A percentile compares a stretch with the other conserved stretches of the same genome.
These are phyloP conservation scores for Floccularia luteovirens DNA, from an alignment of 768 basidiomycete genomes.

Conservation along the genomic window DNA sequence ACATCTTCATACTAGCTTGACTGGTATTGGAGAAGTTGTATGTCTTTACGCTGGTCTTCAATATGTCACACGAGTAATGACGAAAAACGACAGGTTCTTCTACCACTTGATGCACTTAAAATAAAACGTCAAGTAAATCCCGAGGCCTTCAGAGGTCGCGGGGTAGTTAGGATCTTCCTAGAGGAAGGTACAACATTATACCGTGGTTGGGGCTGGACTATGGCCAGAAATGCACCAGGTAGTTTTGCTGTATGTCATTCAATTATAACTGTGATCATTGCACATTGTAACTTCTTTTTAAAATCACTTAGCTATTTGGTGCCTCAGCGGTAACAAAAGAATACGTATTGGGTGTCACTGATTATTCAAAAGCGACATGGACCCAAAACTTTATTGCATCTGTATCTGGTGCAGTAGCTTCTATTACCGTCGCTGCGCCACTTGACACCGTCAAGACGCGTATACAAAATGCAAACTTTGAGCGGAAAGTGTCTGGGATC, in stretches of 20 bases:
- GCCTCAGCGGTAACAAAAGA: conserved; percentile 94
- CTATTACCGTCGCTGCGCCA: conserved; percentile 93
- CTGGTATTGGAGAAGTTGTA: conserved; percentile 93
- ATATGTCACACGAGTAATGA: conserved; percentile 1
- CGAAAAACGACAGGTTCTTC: conserved; percentile 56
- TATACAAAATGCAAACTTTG: conserved; percentile 98
- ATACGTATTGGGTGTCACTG: conserved; percentile 79
- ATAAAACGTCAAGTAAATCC: conserved; percentile 99
- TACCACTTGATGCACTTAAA: conserved; percentile 94
- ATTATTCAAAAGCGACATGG: conserved; percentile 96
- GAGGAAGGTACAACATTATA: conserved; percentile 93
- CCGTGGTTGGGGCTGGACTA: conserved; percentile 98
- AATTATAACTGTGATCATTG: neutral
- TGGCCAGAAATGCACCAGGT: conserved; percentile 95
- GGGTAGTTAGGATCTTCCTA: conserved; percentile 79
- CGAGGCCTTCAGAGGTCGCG: conserved; percentile 94
- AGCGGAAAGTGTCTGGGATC: conserved; percentile 71
- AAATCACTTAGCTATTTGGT: conserved; percentile 73
- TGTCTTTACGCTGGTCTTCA: conserved; percentile 17
- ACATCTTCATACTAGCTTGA: conserved; percentile 38
- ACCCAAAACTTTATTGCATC: conserved; percentile 95
- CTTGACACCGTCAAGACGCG: conserved; percentile 96
- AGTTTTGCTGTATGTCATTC: conserved; percentile 73
- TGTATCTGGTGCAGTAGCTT: conserved; percentile 88
- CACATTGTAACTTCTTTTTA: neutral